Conservation (phyloP, 75 land plant species). For the Pinus tabuliformis region DNA sequence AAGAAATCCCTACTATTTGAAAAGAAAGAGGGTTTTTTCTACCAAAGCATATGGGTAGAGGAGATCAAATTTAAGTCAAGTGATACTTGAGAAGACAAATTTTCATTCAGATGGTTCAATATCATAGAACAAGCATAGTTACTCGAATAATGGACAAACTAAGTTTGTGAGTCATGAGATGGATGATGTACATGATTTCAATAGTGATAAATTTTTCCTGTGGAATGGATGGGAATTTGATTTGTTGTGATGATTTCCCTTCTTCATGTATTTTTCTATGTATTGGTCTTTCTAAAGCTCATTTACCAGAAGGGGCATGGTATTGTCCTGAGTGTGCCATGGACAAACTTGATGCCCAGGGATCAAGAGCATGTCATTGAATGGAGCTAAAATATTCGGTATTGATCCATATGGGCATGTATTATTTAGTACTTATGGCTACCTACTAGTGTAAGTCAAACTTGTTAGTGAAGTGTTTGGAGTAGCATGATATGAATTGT, state of each 20-base stretch:
- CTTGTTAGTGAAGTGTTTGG: neutral
- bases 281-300: constrained; percentile 60
- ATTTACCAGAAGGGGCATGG: constrained; percentile 74
- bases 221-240: too few relatives aligned
- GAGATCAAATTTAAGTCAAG: too few relatives aligned
- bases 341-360: constrained; percentile 23
- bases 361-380: constrained; percentile 32
- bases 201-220: too few relatives aligned
- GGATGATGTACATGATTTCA: neutral
- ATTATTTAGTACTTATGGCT: constrained; percentile 67
- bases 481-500: neutral
- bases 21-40: neutral
- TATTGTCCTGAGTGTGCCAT: constrained; percentile 81
- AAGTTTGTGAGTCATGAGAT: neutral
- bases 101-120: too few relatives aligned
- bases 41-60: too few relatives aligned
- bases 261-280: constrained; percentile 88
- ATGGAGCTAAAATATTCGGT: constrained; percentile 69
- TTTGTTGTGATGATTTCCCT: too few relatives aligned
- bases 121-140: too few relatives aligned
- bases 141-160: too few relatives aligned
- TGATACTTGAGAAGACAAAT: too few relatives aligned
- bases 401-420: constrained; percentile 49
- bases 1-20: too few relatives aligned
- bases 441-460: constrained; percentile 74